Base-by-base conservation (phyloP, 2,329 filamentous ascomycete genomes). In the Plectosphaerella plurivora region DNA sequence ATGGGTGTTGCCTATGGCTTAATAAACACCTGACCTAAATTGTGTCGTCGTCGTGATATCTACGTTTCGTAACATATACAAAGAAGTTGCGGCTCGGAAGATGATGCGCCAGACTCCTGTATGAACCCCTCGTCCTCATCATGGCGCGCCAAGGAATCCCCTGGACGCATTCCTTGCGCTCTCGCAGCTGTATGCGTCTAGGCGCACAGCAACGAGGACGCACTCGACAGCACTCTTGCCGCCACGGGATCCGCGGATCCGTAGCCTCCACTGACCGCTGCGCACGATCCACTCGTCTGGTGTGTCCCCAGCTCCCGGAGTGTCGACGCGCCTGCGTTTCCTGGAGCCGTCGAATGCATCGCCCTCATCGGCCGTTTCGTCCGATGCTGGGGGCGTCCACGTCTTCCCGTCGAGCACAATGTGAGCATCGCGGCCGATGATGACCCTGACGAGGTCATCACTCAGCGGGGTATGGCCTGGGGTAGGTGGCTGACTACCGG, bases 111-210 rank as follows among this genome's bases (percentile, higher is more conserved):
- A 44, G n/a, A 20, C 45, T 47, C 16, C 45, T 35, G 5, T 11
- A 14, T 28, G 36, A 33, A 22, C 8, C 14, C 33, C 6, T 12
- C n/a, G 33, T 18, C 14, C 11, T 42, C 16, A 22, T 41, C 44
- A 51, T 16, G 11, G 45, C 10, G 58, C 55, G 4, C 55, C 63
- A 52, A 95, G 66, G 64, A 95, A 96, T 0, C 69, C 71, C 56
- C 88, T 78, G 49, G 74, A 68, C 48, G 70, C 70, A 70, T 95
- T 96, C 57, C 89, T 79, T 11, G 77, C 77, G 55, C 76, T 74
- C 68, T 93, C 83, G 8, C 76, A 78, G 50, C 78, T 86, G 59
- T 84, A 80, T 0, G 86, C 87, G 59, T 95, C 88, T 24, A 96
- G 65, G 67, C 89, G 91, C 35, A 92, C 88, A 1, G 84, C 88